These are phyloP conservation scores for Phoma herbarum DNA, from an alignment of 2,329 filamentous ascomycete species.

Conservation along the genomic window DNA sequence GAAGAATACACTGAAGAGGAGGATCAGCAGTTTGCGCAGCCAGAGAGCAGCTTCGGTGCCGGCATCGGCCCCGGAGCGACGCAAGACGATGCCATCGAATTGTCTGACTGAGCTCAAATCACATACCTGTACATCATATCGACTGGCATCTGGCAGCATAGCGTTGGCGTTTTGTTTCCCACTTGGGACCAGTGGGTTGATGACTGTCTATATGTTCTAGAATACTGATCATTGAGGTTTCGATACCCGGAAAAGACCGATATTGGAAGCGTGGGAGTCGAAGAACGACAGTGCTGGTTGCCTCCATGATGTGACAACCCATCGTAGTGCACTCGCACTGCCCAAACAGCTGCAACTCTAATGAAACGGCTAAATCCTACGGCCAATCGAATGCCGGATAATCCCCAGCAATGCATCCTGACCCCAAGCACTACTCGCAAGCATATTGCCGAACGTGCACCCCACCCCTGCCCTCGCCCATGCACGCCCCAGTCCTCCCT, in stretches of 20 bases:
- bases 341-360: no score
- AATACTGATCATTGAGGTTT: conserved; percentile 1
- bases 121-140: conserved; percentile 4
- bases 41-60: conserved; percentile 7
- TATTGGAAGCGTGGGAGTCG: background rate
- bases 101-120: conserved; percentile 38
- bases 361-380: no score
- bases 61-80: conserved; percentile 34
- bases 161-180: conserved; percentile 15
- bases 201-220: background rate
- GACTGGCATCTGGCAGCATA: conserved; percentile 9
- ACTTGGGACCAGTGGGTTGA: background rate
- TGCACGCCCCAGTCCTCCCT: background rate
- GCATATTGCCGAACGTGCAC: background rate
- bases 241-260: background rate
- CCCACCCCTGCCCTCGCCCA: background rate
- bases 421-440: background rate
- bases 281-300: no score
- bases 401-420: background rate
- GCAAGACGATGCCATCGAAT: conserved; percentile 48
- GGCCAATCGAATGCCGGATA: background rate
- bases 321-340: no score
- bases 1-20: conserved; percentile 25
- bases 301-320: no score
- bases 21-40: conserved; percentile 16